Percentiles rank a stretch among this genome's conserved stretches.
Evolutionary conservation across 208 protist species (phyloP).

Genomic region (Trypanosoma caninum): DNA sequence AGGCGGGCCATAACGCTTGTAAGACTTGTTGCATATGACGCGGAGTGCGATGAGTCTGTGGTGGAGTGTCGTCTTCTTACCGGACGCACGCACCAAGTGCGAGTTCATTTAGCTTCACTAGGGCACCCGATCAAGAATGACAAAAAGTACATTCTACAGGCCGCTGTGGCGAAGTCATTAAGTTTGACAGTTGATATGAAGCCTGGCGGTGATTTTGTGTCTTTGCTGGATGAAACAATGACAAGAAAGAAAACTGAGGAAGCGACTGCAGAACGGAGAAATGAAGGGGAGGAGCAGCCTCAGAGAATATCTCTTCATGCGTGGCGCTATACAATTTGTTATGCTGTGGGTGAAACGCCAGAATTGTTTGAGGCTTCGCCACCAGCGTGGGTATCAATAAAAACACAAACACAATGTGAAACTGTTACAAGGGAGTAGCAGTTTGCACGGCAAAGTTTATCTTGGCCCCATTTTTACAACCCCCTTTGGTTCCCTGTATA

Average conservation of each 20-base stretch:
- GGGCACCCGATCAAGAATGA: constrained; percentile 88
- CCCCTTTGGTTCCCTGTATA: too few relatives aligned
- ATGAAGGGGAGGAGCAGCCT: neutral
- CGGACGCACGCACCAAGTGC: constrained; percentile 91
- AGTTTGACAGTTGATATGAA: neutral
- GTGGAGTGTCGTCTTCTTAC: constrained; percentile 78
- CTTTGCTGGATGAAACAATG: neutral
- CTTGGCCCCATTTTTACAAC: too few relatives aligned
- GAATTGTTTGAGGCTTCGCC: constrained; percentile 32
- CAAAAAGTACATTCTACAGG: constrained; percentile 54
- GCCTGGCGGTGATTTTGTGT: neutral
- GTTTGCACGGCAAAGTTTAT: too few relatives aligned
- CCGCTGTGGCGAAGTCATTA: neutral
- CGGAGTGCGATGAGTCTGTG: constrained; percentile 37
- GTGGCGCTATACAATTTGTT: constrained; percentile 51
- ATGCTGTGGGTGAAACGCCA: constrained; percentile 1
- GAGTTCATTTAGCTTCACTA: constrained; percentile 84
- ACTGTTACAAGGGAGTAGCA: too few relatives aligned
- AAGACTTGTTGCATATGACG: constrained; percentile 40
- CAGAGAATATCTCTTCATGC: constrained; percentile 63
- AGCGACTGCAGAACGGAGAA: constrained; percentile 6
- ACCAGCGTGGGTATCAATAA: constrained; percentile 36
- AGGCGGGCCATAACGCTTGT: constrained; percentile 44
- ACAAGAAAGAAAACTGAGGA: neutral
- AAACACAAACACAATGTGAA: too few relatives aligned